Percentiles rank a stretch among this genome's conserved stretches.
Evolutionary conservation across 106 monocot genomes (phyloP).

Genomic region (Agapanthus africanus): DNA sequence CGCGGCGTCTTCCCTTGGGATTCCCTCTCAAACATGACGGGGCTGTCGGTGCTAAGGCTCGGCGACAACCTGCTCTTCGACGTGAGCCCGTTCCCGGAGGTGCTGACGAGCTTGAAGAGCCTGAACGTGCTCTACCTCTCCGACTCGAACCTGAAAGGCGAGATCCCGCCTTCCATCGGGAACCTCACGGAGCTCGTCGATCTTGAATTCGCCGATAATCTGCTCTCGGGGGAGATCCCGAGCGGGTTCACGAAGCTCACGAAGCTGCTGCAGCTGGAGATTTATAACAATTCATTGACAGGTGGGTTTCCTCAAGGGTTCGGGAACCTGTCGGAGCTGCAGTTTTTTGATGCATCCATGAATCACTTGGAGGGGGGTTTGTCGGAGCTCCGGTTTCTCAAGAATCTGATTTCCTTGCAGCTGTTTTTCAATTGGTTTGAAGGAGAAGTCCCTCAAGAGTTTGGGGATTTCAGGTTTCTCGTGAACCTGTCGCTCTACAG

Average conservation of each 20-base stretch:
- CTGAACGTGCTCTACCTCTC: constrained; percentile 12
- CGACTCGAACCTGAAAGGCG: constrained; percentile 16
- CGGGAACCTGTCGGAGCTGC: constrained; percentile 44
- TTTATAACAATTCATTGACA: constrained; percentile 57
- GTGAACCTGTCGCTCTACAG: constrained; percentile 62
- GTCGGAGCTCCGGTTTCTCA: constrained; percentile 47
- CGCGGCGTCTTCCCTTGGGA: constrained; percentile 29
- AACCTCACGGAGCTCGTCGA: constrained; percentile 13
- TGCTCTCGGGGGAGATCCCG: constrained; percentile 14
- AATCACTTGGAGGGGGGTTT: constrained; percentile 19
- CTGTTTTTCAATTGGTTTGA: constrained; percentile 58
- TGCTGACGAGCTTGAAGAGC: constrained; percentile 1
- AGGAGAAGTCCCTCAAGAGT: constrained; percentile 62
- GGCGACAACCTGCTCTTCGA: constrained; percentile 14
- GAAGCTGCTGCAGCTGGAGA: constrained; percentile 57
- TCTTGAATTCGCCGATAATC: constrained; percentile 19
- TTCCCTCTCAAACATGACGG: constrained; percentile 7
- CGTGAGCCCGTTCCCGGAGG: constrained; percentile 12
- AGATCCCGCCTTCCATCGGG: constrained; percentile 11
- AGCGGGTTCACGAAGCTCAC: constrained; percentile 15
- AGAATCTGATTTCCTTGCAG: constrained; percentile 55
- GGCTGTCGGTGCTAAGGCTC: constrained; percentile 4
- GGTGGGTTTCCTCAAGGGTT: constrained; percentile 59
- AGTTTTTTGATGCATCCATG: constrained; percentile 56
- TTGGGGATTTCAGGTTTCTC: constrained; percentile 66